Percentiles rank a stretch among this genome's conserved stretches.
phyloP scores from a whole-genome alignment of 2,329 filamentous ascomycete species.

The Verticillium dahliae region DNA sequence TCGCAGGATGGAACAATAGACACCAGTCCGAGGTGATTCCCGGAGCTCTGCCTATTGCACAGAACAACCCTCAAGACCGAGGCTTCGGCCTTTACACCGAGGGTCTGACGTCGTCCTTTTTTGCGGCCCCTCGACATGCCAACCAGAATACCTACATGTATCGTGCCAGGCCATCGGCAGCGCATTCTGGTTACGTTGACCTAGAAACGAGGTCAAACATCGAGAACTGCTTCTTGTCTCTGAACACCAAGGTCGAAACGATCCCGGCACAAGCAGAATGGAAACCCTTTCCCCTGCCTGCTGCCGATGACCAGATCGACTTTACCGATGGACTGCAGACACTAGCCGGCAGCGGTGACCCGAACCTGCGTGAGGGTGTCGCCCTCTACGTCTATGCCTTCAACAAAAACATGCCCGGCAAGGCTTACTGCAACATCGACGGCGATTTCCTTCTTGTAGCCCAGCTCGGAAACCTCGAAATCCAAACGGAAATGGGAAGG shows the following conservation, averaged over 20 bases:
- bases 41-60: slow-evolving; percentile 36
- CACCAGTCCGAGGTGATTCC: slow-evolving; percentile 39
- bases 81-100: slow-evolving; percentile 31
- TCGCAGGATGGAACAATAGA: slow-evolving; percentile 46
- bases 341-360: slow-evolving; percentile 41
- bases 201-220: not conserved
- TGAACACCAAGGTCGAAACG: not conserved
- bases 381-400: slow-evolving; percentile 41
- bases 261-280: not conserved
- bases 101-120: slow-evolving; percentile 32
- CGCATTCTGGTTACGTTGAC: slow-evolving; percentile 16
- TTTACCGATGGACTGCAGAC: slow-evolving; percentile 42
- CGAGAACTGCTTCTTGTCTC: slow-evolving; percentile 24
- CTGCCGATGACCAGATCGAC: slow-evolving; percentile 18
- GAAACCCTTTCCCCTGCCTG: not conserved
- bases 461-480: slow-evolving; percentile 55
- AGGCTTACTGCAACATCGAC: slow-evolving; percentile 47
- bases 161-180: slow-evolving; percentile 20
- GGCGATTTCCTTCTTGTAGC: slow-evolving; percentile 60
- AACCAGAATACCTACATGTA: slow-evolving; percentile 25
- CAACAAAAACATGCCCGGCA: slow-evolving; percentile 36
- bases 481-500: slow-evolving; percentile 61
- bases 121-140: slow-evolving; percentile 20
- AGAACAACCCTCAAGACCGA: slow-evolving; percentile 35
- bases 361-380: slow-evolving; percentile 41